Evolutionary conservation across 129 eudicot species (phyloP).

Genomic region (Centrapalus pauciflorus): DNA sequence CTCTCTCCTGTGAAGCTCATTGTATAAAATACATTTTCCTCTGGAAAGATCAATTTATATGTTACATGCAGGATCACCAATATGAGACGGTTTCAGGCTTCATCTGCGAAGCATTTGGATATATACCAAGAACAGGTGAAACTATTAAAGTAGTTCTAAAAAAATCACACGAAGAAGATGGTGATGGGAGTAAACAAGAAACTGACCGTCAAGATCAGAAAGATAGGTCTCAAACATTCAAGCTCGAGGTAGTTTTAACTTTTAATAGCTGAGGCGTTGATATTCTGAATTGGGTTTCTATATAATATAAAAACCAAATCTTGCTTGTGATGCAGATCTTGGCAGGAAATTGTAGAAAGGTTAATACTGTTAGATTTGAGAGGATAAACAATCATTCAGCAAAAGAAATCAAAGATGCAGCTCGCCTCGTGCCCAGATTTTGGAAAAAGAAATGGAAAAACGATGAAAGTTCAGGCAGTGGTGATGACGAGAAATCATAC

Average conservation of each 20-base stretch:
- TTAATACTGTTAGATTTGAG: constrained; percentile 48
- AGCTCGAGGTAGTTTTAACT: constrained; percentile 45
- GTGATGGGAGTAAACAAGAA: constrained; percentile 40
- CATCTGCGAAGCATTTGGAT: constrained; percentile 68
- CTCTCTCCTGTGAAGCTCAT: no score
- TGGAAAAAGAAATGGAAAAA: constrained; percentile 47
- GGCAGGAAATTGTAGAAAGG: constrained; percentile 58
- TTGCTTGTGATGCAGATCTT: constrained; percentile 38
- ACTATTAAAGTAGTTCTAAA: constrained; percentile 49
- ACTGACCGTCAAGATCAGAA: constrained; percentile 33
- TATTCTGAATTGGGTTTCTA: background rate
- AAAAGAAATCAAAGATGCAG: constrained; percentile 45
- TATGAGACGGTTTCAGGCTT: constrained; percentile 76
- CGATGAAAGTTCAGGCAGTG: constrained; percentile 27
- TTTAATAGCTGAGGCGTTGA: background rate
- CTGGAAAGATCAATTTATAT: background rate
- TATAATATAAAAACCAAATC: background rate
- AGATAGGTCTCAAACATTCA: constrained; percentile 48
- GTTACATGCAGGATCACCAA: constrained; percentile 51
- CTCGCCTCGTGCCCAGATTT: constrained; percentile 47
- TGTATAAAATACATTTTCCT: background rate
- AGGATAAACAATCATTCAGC: constrained; percentile 40
- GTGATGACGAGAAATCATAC: constrained; percentile 29
- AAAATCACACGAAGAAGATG: constrained; percentile 43
- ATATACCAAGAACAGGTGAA: constrained; percentile 76